These are phyloP conservation scores for Lipomyces chichibuensis DNA, from an alignment of 805 yeast species.

Conservation along the genomic window DNA sequence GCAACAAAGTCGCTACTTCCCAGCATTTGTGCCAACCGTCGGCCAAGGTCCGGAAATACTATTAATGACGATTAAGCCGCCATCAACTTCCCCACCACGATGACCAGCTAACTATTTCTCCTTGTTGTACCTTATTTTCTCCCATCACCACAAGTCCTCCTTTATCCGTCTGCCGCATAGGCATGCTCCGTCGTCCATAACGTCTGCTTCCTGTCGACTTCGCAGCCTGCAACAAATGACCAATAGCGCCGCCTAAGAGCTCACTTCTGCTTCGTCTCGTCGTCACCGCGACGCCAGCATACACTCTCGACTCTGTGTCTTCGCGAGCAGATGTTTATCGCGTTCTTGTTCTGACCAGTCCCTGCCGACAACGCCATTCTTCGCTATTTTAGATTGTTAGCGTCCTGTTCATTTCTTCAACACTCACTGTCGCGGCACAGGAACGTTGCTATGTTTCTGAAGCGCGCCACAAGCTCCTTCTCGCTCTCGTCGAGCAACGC, in stretches of 20 bases:
- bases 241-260: background rate
- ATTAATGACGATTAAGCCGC: background rate
- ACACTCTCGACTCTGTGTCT: background rate
- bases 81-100: background rate
- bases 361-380: background rate
- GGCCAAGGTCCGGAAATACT: no score
- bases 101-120: background rate
- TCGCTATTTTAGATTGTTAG: background rate
- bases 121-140: background rate
- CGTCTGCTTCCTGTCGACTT: background rate
- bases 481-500: conserved; percentile 2
- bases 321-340: background rate
- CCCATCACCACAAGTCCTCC: background rate
- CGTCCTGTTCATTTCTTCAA: background rate
- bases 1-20: no score
- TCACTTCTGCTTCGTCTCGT: background rate
- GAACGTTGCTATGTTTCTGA: conserved; percentile 19
- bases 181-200: background rate
- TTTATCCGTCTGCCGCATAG: background rate
- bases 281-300: background rate
- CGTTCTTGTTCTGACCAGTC: background rate
- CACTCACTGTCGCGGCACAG: background rate
- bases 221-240: background rate
- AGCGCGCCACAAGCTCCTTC: conserved; percentile 17
- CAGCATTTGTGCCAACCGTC: no score